Conservation (phyloP, 164 flowering plant species). For the Chloranthus sessilifolius region DNA sequence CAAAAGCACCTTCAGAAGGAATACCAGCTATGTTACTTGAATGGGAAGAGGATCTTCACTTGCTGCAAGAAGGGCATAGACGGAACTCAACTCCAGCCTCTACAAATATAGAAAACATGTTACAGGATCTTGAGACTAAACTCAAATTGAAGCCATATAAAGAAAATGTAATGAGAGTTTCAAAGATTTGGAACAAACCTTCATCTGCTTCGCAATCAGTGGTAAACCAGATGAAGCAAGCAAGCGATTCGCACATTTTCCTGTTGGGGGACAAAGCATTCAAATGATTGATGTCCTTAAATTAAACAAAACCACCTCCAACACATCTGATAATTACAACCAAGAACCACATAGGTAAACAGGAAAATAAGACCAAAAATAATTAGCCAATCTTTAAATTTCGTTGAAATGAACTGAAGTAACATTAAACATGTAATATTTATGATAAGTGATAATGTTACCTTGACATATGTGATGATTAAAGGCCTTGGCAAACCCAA, state of each 20-base stretch:
- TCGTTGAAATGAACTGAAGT: too few relatives aligned
- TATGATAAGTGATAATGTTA: too few relatives aligned
- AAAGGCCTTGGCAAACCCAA: too few relatives aligned
- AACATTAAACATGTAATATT: too few relatives aligned
- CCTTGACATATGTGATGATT: too few relatives aligned
- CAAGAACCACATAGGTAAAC: too few relatives aligned
- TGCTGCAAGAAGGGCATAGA: conserved; percentile 96
- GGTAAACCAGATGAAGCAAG: conserved; percentile 89
- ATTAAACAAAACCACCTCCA: conserved; percentile 2
- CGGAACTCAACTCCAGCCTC: conserved; percentile 82
- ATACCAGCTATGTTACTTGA: conserved; percentile 14
- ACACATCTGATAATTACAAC: too few relatives aligned
- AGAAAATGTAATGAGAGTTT: not conserved
- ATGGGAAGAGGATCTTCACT: conserved; percentile 88
- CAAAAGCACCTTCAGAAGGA: conserved; percentile 93
- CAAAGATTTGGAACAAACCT: conserved; percentile 37
- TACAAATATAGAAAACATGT: conserved; percentile 25
- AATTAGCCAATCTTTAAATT: too few relatives aligned
- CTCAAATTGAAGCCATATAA: conserved; percentile 5
- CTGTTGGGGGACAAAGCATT: conserved; percentile 32
- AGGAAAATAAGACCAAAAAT: too few relatives aligned
- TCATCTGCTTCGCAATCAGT: conserved; percentile 87
- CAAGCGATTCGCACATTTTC: conserved; percentile 95
- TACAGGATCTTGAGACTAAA: too few relatives aligned
- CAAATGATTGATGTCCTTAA: not conserved